Base-by-base conservation (phyloP, 768 basidiomycete genomes). In the Daedaleopsis sinensis region DNA sequence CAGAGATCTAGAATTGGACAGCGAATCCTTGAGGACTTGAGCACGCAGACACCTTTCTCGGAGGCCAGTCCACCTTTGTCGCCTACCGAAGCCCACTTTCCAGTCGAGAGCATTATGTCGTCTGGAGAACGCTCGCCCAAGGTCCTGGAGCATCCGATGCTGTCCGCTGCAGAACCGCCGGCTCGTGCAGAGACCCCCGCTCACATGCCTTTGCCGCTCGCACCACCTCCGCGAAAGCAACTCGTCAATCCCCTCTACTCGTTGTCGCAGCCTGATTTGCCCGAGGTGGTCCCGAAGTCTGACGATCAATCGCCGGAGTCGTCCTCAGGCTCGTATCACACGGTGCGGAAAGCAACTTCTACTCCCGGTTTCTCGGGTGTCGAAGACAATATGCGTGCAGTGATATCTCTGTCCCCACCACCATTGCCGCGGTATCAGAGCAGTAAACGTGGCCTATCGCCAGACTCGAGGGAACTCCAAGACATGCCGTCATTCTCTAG, bases 121-220 rank as follows among this genome's bases (percentile, higher is more conserved):
- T 55, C 47, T 1, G 36, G 39, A 5, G 57, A 58, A 23, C 55
- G 43, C 57, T 63, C 62, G 42, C 57, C 57, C 1, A 62, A 53
- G 37, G 42, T 43, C 1, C 27, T 19, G 12, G 52, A 52, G 32
- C 61, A 57, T 19, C 61, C 61, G 21, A 18, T 63, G 57, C 38
- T 55, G 42, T 46, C 57, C 16, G 53, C 42, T 13, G 42, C 35
- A 51, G 51, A 79, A 47, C 73, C 82, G 42, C 84, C 84, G 21
- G 63, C 76, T 37, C 85, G 90, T 16, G 86, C 83, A 15, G 87
- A 88, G 62, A 90, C 88, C 0, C 91, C 90, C 13, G 83, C 80
- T 11, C 84, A 80, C 21, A 74, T 64, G 55, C 62, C 86, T 62
- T 84, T 80, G 1, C 86, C 89, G 21, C 78, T 92, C 19, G 78